Conservation (phyloP, 768 basidiomycete genomes). For the Cantharellus cinnabarinus region DNA sequence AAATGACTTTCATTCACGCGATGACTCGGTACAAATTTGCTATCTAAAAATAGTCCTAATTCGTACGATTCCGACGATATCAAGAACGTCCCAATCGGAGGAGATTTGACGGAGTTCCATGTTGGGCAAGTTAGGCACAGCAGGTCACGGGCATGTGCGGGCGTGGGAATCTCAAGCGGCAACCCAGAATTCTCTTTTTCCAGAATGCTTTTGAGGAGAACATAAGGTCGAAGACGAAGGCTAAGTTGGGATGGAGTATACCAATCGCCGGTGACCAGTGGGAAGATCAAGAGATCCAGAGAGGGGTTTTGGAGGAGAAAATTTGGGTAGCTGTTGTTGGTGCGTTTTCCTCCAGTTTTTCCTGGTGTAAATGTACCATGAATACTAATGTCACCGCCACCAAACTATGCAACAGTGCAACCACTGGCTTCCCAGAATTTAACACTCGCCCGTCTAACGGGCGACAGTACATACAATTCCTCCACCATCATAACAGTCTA, state of each 20-base stretch:
- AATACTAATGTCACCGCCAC: neutral
- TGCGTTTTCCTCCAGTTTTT: slow-evolving; percentile 8
- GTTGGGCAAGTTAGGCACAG: no score
- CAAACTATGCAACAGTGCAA: neutral
- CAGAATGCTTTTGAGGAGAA: neutral
- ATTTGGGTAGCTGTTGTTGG: slow-evolving; percentile 25
- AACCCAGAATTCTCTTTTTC: no score
- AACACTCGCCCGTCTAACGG: slow-evolving; percentile 2
- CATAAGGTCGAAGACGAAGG: neutral
- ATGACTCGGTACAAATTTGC: no score
- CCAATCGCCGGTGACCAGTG: slow-evolving; percentile 12
- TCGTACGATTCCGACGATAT: no score
- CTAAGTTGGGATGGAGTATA: slow-evolving; percentile 14
- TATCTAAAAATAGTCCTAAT: no score
- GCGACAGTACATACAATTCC: slow-evolving; percentile 5
- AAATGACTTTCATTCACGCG: no score
- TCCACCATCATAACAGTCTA: slow-evolving; percentile 1
- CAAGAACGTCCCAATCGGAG: no score
- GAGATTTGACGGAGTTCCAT: no score
- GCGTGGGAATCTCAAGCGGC: no score
- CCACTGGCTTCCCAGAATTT: slow-evolving; percentile 5
- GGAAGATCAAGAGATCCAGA: slow-evolving; percentile 15
- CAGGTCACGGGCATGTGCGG: no score
- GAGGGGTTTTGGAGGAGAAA: slow-evolving; percentile 20
- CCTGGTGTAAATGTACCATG: neutral